Evolutionary conservation across 805 yeast genomes (phyloP), one percentile per base, ranked within the genome.

Genomic region (Candida sonorensis): DNA sequence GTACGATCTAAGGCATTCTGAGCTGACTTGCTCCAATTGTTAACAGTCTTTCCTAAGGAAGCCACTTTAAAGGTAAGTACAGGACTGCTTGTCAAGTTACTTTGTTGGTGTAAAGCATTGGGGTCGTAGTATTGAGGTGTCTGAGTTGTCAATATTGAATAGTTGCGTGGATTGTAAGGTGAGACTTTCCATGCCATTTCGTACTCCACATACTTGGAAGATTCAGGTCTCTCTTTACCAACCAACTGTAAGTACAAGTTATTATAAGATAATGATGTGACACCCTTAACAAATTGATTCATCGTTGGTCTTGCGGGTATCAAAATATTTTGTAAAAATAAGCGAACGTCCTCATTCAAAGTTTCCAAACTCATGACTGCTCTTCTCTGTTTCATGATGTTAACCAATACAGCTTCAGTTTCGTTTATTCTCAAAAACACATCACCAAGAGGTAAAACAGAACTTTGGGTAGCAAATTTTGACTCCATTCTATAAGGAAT

Each of bases 221-320:
- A 67, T 60, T 27, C 30, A 1, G 80, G 75, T 41, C 95, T 69
- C 33, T 75, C 72, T 0, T 78, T 79, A 1, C 97, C 97, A 5
- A 82, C 84, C 23, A 90, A 66, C 27, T 85, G 50, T 10, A 49
- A 34, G 37, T 81, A 79, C 32, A 92, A 63, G 40, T 84, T 94
- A 1, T 68, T 65, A 15, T 69, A 54, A 2, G 77, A 61, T n/a
- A 80, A 68, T 39, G 69, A 66, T 13, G 75, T 74, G 0, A 81
- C 48, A 3, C 96, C 96, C 43, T 80, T 75, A 6, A 92, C 84
- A 92, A 96, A 83, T 54, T 81, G 90, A 27, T 83, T 63, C 6
- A 84, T 75, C 4, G 74, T 67, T 2, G 98, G 99, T 29, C 97
- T 67, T 20, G 75, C 72, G 2, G 95, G 94, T 14, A 81, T 70